Evolutionary conservation across 2,329 filamentous ascomycete species (phyloP).

Genomic region (Eutypella sp.): DNA sequence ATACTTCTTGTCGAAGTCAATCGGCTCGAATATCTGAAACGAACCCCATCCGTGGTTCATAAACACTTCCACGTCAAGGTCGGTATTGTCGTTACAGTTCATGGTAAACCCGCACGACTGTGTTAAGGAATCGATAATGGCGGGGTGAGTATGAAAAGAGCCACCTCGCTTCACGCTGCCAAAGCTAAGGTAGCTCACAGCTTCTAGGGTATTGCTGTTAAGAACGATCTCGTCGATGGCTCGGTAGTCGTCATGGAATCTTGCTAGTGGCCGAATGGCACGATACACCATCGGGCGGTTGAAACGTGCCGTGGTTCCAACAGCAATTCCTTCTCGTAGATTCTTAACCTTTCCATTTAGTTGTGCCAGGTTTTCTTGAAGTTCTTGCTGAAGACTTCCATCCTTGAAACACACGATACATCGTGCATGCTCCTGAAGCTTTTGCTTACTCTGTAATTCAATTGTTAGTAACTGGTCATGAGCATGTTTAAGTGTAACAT

Average conservation of each 20-base stretch:
- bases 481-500: neutral
- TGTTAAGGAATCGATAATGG: conserved; percentile 15
- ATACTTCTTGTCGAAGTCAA: conserved; percentile 12
- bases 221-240: conserved; percentile 25
- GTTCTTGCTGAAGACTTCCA: conserved; percentile 7
- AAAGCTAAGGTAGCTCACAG: conserved; percentile 15
- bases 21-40: conserved; percentile 15
- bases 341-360: conserved; percentile 14
- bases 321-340: conserved; percentile 12
- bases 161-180: conserved; percentile 10
- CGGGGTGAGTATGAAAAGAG: conserved; percentile 18
- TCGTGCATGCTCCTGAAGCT: conserved; percentile 15
- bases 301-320: conserved; percentile 23
- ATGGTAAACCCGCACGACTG: conserved; percentile 17
- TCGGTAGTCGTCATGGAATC: conserved; percentile 23
- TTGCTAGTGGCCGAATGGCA: conserved; percentile 19
- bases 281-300: conserved; percentile 39
- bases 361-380: conserved; percentile 7
- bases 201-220: conserved; percentile 18
- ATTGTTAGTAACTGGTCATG: too few relatives aligned
- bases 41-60: conserved; percentile 22
- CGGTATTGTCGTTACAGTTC: conserved; percentile 19
- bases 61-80: conserved; percentile 17
- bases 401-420: conserved; percentile 17
- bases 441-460: conserved; percentile 2